Conservation (phyloP, 225 moss, liverwort and hornwort species). For the Lunularia cruciata region DNA sequence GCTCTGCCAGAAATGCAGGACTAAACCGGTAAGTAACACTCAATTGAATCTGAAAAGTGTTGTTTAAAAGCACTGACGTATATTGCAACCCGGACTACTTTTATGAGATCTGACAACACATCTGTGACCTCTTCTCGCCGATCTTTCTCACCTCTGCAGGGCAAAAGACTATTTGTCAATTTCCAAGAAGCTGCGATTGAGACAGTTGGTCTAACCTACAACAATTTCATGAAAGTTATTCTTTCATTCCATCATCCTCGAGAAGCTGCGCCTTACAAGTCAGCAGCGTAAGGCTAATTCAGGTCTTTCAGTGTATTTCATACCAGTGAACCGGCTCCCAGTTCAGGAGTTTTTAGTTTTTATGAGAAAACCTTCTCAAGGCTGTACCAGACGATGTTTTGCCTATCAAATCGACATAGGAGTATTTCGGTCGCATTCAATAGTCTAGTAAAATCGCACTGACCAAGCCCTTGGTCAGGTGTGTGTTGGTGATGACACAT, state of each 20-base stretch:
- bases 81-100: too few species aligned
- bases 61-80: too few species aligned
- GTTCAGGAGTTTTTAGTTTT: not conserved
- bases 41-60: too few species aligned
- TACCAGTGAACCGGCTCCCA: not conserved
- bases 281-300: not conserved
- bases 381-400: not conserved
- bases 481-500: not conserved
- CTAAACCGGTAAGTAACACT: too few species aligned
- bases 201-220: constrained; percentile 45
- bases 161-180: constrained; percentile 29
- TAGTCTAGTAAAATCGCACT: not conserved
- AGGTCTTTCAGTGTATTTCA: constrained; percentile 4
- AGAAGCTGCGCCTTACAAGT: not conserved
- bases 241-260: constrained; percentile 44
- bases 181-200: constrained; percentile 34
- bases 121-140: too few species aligned
- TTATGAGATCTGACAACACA: too few species aligned
- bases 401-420: not conserved
- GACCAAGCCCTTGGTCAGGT: too few species aligned
- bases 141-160: constrained; percentile 28
- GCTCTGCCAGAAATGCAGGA: too few species aligned
- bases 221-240: constrained; percentile 46
- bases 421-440: not conserved
- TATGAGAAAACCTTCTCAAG: not conserved